These are phyloP conservation scores for Xylogone sp. DNA, from an alignment of 2,329 filamentous ascomycete species.

Conservation along the genomic window DNA sequence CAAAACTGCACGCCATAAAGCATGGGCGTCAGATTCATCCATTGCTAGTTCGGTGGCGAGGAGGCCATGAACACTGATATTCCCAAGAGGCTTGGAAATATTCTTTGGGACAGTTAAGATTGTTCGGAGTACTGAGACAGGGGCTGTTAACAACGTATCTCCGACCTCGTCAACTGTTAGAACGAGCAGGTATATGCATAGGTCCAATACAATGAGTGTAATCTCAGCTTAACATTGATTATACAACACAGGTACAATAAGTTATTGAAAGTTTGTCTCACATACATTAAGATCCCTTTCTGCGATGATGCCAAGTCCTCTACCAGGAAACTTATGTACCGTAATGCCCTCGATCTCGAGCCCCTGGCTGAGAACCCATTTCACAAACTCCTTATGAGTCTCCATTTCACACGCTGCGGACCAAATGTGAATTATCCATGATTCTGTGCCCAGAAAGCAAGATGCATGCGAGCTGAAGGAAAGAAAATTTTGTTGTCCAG, in stretches of 20 bases:
- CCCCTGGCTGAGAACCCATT: slow-evolving; percentile 64
- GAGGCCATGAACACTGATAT: slow-evolving; percentile 64
- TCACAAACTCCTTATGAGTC: slow-evolving; percentile 50
- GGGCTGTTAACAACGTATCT: slow-evolving; percentile 62
- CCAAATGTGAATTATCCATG: no score
- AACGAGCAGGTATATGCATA: neutral
- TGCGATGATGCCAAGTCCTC: slow-evolving; percentile 76
- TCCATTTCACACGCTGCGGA: slow-evolving; percentile 21
- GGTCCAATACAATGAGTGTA: slow-evolving; percentile 6
- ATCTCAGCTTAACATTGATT: no score
- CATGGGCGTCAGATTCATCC: slow-evolving; percentile 42
- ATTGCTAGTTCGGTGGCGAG: slow-evolving; percentile 66
- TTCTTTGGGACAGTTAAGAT: slow-evolving; percentile 53
- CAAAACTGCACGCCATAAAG: slow-evolving; percentile 63
- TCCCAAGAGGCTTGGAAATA: slow-evolving; percentile 50
- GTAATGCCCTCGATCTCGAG: slow-evolving; percentile 64
- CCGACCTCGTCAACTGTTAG: slow-evolving; percentile 40
- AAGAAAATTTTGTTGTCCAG: no score
- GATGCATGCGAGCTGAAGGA: no score
- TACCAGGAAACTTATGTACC: slow-evolving; percentile 63
- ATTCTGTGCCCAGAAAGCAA: no score
- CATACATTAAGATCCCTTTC: slow-evolving; percentile 61
- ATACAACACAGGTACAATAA: no score
- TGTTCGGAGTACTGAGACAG: slow-evolving; percentile 59
- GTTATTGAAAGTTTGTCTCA: slow-evolving; percentile 3